Conservation (phyloP, 1,139 yeast genomes). For the Yamadazyma oceani region DNA sequence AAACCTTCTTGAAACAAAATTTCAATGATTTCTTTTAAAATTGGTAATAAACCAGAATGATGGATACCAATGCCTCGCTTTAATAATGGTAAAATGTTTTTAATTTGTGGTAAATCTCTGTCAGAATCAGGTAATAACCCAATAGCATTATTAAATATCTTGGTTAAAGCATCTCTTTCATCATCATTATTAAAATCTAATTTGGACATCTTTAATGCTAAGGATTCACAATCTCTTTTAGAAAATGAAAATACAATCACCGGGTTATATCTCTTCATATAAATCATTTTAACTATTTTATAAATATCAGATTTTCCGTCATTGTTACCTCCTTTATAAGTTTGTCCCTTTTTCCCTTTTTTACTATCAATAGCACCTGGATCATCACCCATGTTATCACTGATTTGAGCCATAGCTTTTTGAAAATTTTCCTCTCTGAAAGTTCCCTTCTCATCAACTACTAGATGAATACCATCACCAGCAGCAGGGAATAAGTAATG, state of each 20-base stretch:
- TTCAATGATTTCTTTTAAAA: conserved; percentile 94
- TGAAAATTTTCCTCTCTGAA: conserved; percentile 98
- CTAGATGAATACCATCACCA: conserved; percentile 96
- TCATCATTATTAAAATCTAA: conserved; percentile 90
- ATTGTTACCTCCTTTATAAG: conserved; percentile 86
- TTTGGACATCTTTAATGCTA: conserved; percentile 93
- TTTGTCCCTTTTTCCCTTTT: conserved; percentile 76
- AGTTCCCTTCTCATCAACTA: conserved; percentile 94
- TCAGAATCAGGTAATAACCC: conserved; percentile 85
- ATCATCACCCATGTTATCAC: conserved; percentile 82
- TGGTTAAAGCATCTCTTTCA: conserved; percentile 85
- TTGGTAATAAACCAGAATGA: conserved; percentile 95
- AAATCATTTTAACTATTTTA: conserved; percentile 96
- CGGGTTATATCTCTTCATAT: conserved; percentile 93
- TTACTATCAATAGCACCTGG: conserved; percentile 57
- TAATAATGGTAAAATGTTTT: conserved; percentile 81
- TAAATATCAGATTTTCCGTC: conserved; percentile 89
- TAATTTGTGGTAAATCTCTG: conserved; percentile 90
- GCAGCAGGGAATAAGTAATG: conserved; percentile 96
- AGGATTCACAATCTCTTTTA: conserved; percentile 92
- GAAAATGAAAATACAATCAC: conserved; percentile 97
- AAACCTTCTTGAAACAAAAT: conserved; percentile 96
- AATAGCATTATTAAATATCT: conserved; percentile 88
- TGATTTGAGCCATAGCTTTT: conserved; percentile 94
- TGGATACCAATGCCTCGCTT: conserved; percentile 98